Percentiles rank a stretch among this genome's conserved stretches.
These are phyloP conservation scores for Phytophthora vignae DNA, from an alignment of 352 stramenopile genomes.

Conservation along the genomic window DNA sequence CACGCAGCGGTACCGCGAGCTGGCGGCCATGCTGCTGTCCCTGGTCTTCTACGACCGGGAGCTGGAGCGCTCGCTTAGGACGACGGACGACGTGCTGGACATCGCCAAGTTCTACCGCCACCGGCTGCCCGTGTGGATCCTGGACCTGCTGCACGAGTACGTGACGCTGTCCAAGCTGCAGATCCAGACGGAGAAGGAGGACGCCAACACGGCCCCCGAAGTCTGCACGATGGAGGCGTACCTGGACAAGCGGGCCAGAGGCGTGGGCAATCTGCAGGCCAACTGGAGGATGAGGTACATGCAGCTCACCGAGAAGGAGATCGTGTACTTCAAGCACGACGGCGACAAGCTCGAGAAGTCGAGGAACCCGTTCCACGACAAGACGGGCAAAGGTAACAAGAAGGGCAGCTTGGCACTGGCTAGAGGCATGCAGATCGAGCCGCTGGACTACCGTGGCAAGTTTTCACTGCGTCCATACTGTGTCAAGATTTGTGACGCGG, in stretches of 20 bases:
- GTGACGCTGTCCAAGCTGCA: slow-evolving; percentile 63
- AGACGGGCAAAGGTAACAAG: slow-evolving; percentile 48
- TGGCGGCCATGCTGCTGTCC: slow-evolving; percentile 64
- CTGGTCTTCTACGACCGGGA: slow-evolving; percentile 58
- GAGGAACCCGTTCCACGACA: slow-evolving; percentile 69
- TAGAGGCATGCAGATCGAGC: slow-evolving; percentile 45
- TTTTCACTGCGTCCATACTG: slow-evolving; percentile 70
- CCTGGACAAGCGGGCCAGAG: slow-evolving; percentile 69
- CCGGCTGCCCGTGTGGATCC: slow-evolving; percentile 57
- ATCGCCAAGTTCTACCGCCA: slow-evolving; percentile 62
- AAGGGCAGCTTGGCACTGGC: slow-evolving; percentile 57
- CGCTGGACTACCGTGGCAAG: slow-evolving; percentile 71
- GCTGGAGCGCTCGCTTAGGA: slow-evolving; percentile 39
- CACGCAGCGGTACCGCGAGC: slow-evolving; percentile 56
- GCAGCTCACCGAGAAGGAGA: slow-evolving; percentile 48
- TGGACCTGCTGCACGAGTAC: slow-evolving; percentile 68
- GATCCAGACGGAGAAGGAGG: slow-evolving; percentile 58
- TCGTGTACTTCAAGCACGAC: slow-evolving; percentile 78
- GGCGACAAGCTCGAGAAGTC: slow-evolving; percentile 51
- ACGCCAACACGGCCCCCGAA: slow-evolving; percentile 54
- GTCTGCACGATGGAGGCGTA: slow-evolving; percentile 42
- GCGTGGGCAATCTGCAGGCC: slow-evolving; percentile 60
- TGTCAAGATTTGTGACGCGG: slow-evolving; percentile 60
- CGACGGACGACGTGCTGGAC: slow-evolving; percentile 60
- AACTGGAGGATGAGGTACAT: slow-evolving; percentile 83